A percentile compares a stretch with the other conserved stretches of the same genome.
Conservation (phyloP, 768 basidiomycete species). For the Hysterangium stoloniferum region DNA sequence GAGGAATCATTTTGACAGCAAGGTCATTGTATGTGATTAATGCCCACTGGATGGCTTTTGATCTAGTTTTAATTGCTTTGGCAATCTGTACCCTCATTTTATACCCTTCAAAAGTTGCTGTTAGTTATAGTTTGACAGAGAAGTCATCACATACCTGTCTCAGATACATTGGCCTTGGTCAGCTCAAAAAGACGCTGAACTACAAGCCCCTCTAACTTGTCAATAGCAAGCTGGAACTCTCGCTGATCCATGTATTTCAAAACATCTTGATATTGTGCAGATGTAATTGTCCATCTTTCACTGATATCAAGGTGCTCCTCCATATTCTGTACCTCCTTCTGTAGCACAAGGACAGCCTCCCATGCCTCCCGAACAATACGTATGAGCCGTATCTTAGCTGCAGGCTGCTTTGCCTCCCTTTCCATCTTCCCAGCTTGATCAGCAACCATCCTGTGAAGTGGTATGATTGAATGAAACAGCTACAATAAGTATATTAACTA, state of each 20-base stretch:
- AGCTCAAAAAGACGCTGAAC: constrained; percentile 26
- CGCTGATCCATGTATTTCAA: constrained; percentile 4
- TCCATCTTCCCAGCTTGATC: neutral
- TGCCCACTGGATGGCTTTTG: constrained; percentile 26
- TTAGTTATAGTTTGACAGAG: neutral
- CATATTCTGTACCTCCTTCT: neutral
- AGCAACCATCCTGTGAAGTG: neutral
- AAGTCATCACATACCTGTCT: constrained; percentile 15
- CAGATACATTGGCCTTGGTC: constrained; percentile 19
- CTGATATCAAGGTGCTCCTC: constrained; percentile 14
- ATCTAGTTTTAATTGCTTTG: constrained; percentile 24
- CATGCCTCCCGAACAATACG: neutral
- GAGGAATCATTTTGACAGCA: constrained; percentile 17
- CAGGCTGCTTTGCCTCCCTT: neutral
- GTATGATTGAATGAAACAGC: too few relatives aligned
- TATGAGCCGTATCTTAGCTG: neutral
- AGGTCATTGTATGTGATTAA: constrained; percentile 25
- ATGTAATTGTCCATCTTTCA: constrained; percentile 14
- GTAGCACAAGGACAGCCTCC: neutral
- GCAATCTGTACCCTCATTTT: constrained; percentile 27
- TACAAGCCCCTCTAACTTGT: constrained; percentile 24
- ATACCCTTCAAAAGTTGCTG: constrained; percentile 22
- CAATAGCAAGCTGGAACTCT: constrained; percentile 19
- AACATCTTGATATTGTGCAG: constrained; percentile 13
- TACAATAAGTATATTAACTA: neutral